Evolutionary conservation across 2,329 filamentous ascomycete genomes (phyloP).

Genomic region (Aschersonia sp.): DNA sequence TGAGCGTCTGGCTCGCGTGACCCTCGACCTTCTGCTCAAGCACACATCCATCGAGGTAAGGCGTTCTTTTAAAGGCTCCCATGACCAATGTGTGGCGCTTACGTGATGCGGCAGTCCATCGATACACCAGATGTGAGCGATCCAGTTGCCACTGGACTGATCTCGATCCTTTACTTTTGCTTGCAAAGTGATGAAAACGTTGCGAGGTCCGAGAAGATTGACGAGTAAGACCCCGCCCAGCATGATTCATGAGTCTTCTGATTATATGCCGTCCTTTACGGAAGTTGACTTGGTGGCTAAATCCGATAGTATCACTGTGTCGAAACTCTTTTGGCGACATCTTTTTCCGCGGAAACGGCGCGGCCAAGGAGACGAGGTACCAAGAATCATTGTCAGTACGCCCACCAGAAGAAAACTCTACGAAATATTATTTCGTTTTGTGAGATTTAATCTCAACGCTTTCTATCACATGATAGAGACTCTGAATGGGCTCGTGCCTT

Average conservation of each 20-base stretch:
- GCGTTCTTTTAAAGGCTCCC: neutral
- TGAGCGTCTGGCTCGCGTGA: conserved; percentile 13
- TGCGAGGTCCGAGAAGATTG: conserved; percentile 9
- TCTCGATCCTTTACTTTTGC: conserved; percentile 15
- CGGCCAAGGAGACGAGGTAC: conserved; percentile 13
- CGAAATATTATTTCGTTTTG: conserved; percentile 42
- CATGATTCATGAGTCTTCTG: neutral
- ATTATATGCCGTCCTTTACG: neutral
- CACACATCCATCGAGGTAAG: conserved; percentile 26
- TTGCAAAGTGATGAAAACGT: conserved; percentile 14
- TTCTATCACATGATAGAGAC: conserved; percentile 34
- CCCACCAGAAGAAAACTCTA: conserved; percentile 44
- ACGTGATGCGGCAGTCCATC: conserved; percentile 10
- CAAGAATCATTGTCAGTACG: conserved; percentile 31
- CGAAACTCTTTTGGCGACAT: conserved; percentile 43
- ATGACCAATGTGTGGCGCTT: neutral
- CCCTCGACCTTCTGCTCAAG: conserved; percentile 19
- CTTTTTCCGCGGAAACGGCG: conserved; percentile 38
- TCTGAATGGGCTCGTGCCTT: conserved; percentile 19
- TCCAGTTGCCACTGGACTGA: conserved; percentile 14
- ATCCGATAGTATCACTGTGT: neutral
- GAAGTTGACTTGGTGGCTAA: neutral
- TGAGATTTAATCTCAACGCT: conserved; percentile 33
- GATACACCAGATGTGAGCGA: conserved; percentile 13
- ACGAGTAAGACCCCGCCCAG: conserved; percentile 9